phyloP scores from a whole-genome alignment of 2,329 filamentous ascomycete species.

The Dothideomycetidae sp. region DNA sequence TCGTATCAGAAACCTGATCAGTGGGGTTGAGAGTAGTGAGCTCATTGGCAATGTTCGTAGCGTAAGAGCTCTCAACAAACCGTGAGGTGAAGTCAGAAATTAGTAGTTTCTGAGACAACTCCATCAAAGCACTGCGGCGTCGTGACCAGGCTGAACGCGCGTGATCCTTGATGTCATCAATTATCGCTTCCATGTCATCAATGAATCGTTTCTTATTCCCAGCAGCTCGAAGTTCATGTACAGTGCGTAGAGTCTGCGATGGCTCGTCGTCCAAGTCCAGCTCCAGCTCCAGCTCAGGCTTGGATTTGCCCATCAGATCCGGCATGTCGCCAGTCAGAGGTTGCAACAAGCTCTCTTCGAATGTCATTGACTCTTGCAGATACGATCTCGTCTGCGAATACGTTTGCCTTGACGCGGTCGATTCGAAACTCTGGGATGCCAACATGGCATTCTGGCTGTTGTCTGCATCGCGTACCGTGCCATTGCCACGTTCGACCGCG shows the following conservation, averaged over 20 bases:
- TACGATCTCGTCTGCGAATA: constrained; percentile 47
- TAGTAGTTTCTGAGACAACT: constrained; percentile 39
- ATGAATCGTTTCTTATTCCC: constrained; percentile 44
- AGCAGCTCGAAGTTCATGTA: constrained; percentile 47
- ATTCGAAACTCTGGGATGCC: not conserved
- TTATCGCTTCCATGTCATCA: constrained; percentile 39
- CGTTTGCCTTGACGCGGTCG: constrained; percentile 35
- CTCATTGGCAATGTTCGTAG: constrained; percentile 51
- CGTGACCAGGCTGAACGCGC: constrained; percentile 29
- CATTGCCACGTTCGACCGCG: too few species aligned
- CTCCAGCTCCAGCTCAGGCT: constrained; percentile 21
- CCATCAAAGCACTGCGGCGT: constrained; percentile 39
- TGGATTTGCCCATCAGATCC: constrained; percentile 14
- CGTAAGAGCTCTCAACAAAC: constrained; percentile 61
- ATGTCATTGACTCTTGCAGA: constrained; percentile 35
- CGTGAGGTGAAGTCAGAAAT: constrained; percentile 51
- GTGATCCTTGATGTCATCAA: constrained; percentile 44
- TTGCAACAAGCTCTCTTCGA: constrained; percentile 24
- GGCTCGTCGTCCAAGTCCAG: constrained; percentile 33
- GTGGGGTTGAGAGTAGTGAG: constrained; percentile 29
- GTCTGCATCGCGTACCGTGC: constrained; percentile 1
- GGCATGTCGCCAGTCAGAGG: constrained; percentile 19
- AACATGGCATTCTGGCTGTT: constrained; percentile 12
- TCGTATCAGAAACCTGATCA: constrained; percentile 41
- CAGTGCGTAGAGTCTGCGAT: constrained; percentile 36